phyloP scores from a whole-genome alignment of 768 basidiomycete genomes.

The Trametes villosa region DNA sequence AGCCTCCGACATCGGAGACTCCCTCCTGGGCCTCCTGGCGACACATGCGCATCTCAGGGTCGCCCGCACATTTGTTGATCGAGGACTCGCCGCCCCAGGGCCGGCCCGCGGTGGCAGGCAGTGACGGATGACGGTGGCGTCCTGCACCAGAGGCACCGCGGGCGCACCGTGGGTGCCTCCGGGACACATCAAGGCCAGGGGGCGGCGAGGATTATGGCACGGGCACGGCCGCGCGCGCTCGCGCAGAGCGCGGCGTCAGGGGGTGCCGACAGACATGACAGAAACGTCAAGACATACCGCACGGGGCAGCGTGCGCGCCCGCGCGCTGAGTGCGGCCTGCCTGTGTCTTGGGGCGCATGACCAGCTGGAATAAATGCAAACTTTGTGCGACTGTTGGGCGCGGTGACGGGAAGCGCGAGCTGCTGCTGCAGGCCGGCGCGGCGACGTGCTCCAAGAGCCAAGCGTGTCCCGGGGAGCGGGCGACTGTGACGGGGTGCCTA shows the following conservation, averaged over 20 bases:
- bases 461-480: too few relatives aligned
- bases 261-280: neutral
- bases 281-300: neutral
- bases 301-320: neutral
- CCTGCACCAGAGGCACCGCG: neutral
- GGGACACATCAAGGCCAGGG: too few relatives aligned
- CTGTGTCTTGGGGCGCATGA: neutral
- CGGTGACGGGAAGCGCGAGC: conserved; percentile 8
- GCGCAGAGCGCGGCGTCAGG: neutral
- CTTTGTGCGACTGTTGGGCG: conserved; percentile 9
- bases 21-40: neutral
- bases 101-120: too few relatives aligned
- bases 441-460: neutral
- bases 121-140: neutral
- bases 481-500: conserved; percentile 1
- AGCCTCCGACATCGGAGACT: neutral
- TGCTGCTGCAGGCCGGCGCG: too few relatives aligned
- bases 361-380: conserved; percentile 1
- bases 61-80: neutral
- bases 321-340: neutral
- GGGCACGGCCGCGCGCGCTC: too few relatives aligned
- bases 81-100: neutral
- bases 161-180: neutral
- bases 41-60: neutral
- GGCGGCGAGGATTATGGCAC: too few relatives aligned